These are phyloP conservation scores for Aureobasidium sp. DNA, from an alignment of 2,329 filamentous ascomycete species.

Conservation along the genomic window DNA sequence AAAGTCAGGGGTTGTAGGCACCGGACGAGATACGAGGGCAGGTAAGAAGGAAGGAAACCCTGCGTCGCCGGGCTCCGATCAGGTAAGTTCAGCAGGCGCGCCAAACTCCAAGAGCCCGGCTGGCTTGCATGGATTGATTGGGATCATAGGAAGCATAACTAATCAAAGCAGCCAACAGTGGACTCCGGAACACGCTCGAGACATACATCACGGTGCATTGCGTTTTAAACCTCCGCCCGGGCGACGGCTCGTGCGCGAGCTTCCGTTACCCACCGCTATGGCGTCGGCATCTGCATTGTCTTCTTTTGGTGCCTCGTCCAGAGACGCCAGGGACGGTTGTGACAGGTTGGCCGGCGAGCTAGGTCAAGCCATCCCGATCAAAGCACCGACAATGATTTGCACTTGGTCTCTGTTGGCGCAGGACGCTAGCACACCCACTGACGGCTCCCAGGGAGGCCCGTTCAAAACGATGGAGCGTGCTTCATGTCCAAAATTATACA, in stretches of 20 bases:
- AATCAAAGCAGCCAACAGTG: not conserved
- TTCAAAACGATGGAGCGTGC: slow-evolving; percentile 10
- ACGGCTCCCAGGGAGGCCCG: slow-evolving; percentile 8
- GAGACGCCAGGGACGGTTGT: slow-evolving; percentile 13
- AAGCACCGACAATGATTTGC: slow-evolving; percentile 11
- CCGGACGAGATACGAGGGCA: not conserved
- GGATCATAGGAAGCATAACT: not conserved
- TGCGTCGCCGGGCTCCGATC: not conserved
- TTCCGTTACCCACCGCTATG: slow-evolving; percentile 12
- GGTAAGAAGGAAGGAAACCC: not conserved
- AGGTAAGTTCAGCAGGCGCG: slow-evolving; percentile 2
- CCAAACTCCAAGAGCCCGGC: slow-evolving; percentile 1
- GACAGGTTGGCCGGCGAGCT: slow-evolving; percentile 12
- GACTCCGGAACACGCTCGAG: slow-evolving; percentile 4
- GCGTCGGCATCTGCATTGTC: slow-evolving; percentile 12
- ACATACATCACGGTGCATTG: slow-evolving; percentile 9
- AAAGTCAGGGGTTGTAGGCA: slow-evolving; percentile 3
- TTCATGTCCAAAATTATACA: slow-evolving; percentile 11
- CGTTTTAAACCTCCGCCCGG: slow-evolving; percentile 10
- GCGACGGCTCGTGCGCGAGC: slow-evolving; percentile 11
- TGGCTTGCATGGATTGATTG: slow-evolving; percentile 2
- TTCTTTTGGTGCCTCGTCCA: slow-evolving; percentile 7
- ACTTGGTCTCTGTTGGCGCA: slow-evolving; percentile 10
- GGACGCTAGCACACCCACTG: slow-evolving; percentile 10
- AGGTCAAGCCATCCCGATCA: slow-evolving; percentile 10